phyloP scores from a whole-genome alignment of 768 basidiomycete genomes.

The Paxillus ammoniavirescens region DNA sequence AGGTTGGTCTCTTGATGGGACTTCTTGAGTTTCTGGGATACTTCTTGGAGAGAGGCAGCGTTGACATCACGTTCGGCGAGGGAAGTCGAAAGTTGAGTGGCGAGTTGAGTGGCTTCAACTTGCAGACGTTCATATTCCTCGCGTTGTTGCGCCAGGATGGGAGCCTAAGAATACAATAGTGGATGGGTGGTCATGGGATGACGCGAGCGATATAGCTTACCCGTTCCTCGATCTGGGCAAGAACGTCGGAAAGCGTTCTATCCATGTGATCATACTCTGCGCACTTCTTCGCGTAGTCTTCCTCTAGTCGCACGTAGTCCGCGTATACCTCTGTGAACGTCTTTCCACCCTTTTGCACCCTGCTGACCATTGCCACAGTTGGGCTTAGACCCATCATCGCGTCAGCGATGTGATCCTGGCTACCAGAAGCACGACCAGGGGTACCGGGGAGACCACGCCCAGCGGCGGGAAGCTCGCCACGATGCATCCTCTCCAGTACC shows the following conservation, averaged over 20 bases:
- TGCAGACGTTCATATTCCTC: constrained; percentile 84
- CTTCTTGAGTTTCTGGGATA: constrained; percentile 59
- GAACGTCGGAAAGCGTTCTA: constrained; percentile 70
- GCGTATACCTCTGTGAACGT: constrained; percentile 94
- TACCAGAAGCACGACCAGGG: constrained; percentile 44
- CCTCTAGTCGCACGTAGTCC: constrained; percentile 84
- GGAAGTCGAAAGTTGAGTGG: constrained; percentile 73
- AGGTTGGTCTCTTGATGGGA: constrained; percentile 62
- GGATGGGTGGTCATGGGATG: background rate
- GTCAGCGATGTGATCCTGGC: constrained; percentile 43
- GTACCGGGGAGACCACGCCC: constrained; percentile 37
- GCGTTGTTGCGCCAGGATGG: constrained; percentile 86
- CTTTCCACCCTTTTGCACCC: constrained; percentile 77
- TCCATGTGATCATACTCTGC: constrained; percentile 86
- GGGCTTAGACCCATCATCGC: constrained; percentile 76
- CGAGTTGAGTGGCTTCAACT: constrained; percentile 76
- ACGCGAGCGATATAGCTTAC: constrained; percentile 35
- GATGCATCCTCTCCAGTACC: constrained; percentile 68
- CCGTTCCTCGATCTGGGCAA: constrained; percentile 89
- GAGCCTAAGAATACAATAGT: constrained; percentile 57
- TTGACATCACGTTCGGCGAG: constrained; percentile 74
- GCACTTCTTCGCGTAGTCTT: constrained; percentile 73
- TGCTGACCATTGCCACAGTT: constrained; percentile 83
- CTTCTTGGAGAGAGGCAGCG: constrained; percentile 52
- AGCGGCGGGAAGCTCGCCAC: constrained; percentile 67